Evolutionary conservation across 2,329 filamentous ascomycete genomes (phyloP).

Genomic region (Xylaria sp.): DNA sequence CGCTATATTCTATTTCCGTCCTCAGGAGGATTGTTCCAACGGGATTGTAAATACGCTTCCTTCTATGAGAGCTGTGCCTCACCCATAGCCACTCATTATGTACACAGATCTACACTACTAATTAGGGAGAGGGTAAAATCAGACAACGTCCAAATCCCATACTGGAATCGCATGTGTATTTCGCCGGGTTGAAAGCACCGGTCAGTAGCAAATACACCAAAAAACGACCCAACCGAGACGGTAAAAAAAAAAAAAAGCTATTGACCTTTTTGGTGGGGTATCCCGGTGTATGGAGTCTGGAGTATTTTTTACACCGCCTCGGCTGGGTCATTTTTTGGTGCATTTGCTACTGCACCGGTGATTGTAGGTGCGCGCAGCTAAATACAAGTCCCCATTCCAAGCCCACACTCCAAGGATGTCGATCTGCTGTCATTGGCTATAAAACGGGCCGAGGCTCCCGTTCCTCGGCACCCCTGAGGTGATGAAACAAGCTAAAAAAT

Average conservation of each 20-base stretch:
- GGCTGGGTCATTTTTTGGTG: too few species aligned
- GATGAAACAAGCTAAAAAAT: slow-evolving; percentile 37
- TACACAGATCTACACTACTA: background rate
- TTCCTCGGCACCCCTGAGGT: slow-evolving; percentile 17
- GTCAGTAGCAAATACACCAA: too few species aligned
- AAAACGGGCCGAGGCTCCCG: slow-evolving; percentile 13
- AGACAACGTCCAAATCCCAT: background rate
- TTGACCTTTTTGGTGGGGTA: too few species aligned
- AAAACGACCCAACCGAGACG: too few species aligned
- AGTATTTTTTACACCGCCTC: too few species aligned
- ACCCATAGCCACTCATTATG: background rate
- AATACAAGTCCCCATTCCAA: slow-evolving; percentile 14
- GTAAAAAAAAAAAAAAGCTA: too few species aligned
- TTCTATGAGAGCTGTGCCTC: slow-evolving; percentile 1
- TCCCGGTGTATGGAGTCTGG: too few species aligned
- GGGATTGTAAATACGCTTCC: background rate
- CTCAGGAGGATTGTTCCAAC: slow-evolving; percentile 2
- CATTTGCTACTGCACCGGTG: too few species aligned
- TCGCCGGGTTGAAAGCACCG: background rate
- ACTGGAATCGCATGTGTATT: background rate
- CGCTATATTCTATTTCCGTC: slow-evolving; percentile 12
- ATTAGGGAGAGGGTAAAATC: background rate
- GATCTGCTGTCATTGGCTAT: slow-evolving; percentile 19
- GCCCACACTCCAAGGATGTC: slow-evolving; percentile 8
- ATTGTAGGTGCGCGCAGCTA: background rate